Conservation (phyloP, 768 basidiomycete genomes). For the Baorangia bicolor region DNA sequence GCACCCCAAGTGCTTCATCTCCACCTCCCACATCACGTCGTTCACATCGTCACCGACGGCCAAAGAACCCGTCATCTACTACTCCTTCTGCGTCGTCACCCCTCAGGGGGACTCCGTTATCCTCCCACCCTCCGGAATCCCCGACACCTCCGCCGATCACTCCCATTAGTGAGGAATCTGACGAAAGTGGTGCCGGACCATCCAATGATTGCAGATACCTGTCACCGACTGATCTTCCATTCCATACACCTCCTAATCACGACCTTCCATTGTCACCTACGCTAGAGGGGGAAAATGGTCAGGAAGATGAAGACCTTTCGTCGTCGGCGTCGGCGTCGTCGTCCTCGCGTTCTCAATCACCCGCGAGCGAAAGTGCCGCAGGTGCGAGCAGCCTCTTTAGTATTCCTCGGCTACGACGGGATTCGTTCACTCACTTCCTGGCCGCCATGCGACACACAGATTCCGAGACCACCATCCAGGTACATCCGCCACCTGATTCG, state of each 20-base stretch:
- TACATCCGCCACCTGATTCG: slow-evolving; percentile 79
- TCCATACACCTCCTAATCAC: slow-evolving; percentile 51
- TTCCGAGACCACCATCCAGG: slow-evolving; percentile 65
- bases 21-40: slow-evolving; percentile 46
- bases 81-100: slow-evolving; percentile 62
- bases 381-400: slow-evolving; percentile 85
- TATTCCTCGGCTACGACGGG: slow-evolving; percentile 64
- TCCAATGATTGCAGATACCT: slow-evolving; percentile 53
- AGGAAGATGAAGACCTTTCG: slow-evolving; percentile 28
- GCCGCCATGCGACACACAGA: slow-evolving; percentile 60
- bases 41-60: slow-evolving; percentile 60
- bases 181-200: slow-evolving; percentile 49
- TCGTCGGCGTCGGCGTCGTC: slow-evolving; percentile 23
- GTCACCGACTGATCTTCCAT: slow-evolving; percentile 63
- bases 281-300: slow-evolving; percentile 22
- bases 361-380: slow-evolving; percentile 52
- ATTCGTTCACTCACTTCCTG: slow-evolving; percentile 65
- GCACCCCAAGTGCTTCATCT: slow-evolving; percentile 47
- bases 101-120: slow-evolving; percentile 51
- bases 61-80: slow-evolving; percentile 38
- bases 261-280: slow-evolving; percentile 45
- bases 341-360: slow-evolving; percentile 59
- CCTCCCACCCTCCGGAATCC: slow-evolving; percentile 46
- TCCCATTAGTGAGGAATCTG: slow-evolving; percentile 67
- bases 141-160: slow-evolving; percentile 67